Base-by-base conservation (phyloP, 2,329 filamentous ascomycete genomes). In the Trichoderma atroviride region DNA sequence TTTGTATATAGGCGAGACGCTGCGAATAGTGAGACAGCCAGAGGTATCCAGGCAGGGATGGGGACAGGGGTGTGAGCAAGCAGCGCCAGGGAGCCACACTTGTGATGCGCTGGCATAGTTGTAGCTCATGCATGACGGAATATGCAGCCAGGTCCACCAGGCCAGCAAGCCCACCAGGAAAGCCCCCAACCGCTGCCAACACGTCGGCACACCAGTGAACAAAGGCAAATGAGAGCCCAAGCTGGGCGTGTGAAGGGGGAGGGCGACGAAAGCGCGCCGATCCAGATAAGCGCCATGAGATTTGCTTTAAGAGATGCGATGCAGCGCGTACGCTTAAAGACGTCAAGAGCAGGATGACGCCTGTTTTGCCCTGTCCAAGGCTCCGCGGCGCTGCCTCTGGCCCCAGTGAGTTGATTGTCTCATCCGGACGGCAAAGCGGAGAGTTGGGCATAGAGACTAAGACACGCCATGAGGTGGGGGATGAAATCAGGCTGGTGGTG, bases 51-150 rank as follows among this genome's bases (percentile, higher is more conserved):
- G 69, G 71, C 70, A 70, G 68, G 68, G 73, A 73, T 61, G 53
- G 71, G 71, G 71, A 71, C 70, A 68, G 47, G 65, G 65, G 57
- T 37, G 24, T 71, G 71, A 70, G 69, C 68, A 66, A 70, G 70
- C 71, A 73, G 75, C 68, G 69, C 69, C 60, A 73, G 75, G 74
- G 69, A 75, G 75, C 74, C 76, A 76, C 77, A 79, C 76, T 77
- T 72, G 77, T 78, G 77, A 79, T 79, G 78, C 77, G 78, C 73
- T 79, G 78, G 78, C 78, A 79, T 71, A 70, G 73, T 74, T 74
- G 79, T 71, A 70, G 73, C 74, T 74, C 85, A 86, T 87, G 85
- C 85, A 87, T 86, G 83, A 86, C 83, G 84, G 84, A 83, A 85
- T 82, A 84, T 86, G 85, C 84, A 86, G 69, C 64, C 43, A 71